Evolutionary conservation across 306 rosid species (phyloP), one percentile per base, ranked within the genome.

Genomic region (Acacia acuminata): DNA sequence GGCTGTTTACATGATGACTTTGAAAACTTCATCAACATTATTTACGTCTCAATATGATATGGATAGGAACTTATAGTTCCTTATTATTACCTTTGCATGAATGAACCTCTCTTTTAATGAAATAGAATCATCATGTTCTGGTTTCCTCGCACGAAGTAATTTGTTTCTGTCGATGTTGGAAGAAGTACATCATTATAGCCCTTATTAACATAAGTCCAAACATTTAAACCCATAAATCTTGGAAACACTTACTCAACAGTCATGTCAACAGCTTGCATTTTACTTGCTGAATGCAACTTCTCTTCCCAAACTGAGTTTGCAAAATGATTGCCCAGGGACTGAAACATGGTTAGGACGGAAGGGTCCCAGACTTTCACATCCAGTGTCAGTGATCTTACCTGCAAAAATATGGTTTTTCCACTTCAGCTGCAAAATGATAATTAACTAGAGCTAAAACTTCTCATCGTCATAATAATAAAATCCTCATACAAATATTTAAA

Each of bases 301-400:
- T 91, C 96, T 83, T 93, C 96, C 97, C 97, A 93, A 81, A 93
- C 87, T 7, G 97, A 83, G 86, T 93, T 93, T 44, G 86, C 86
- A 73, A 76, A 93, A 61, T 58, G 44, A 85, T 93, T 93, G 20
- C 97, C 97, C 42, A 91, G 85, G 12, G 96, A 88, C 83, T 87
- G 86, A 61, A 93, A 88, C 90, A 93, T 79, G 60, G 81, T 72
- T 79, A 93, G 58, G 75, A 93, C 93, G 51, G 90, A 84, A 68
- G 89, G 70, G 45, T 93, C 93, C 97, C 97, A 93, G 50, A 86
- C 93, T 89, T 93, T 93, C 78, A 93, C 97, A 90, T 93, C 97
- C 69, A 91, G 97, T 71, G 94, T 90, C 70, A 93, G 82, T 19
- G 97, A 93, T 77, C 97, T 82, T 76, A 93, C 93, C 97, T 93